Base-by-base conservation (phyloP, 2,329 filamentous ascomycete species). In the Fusarium mundagurra region DNA sequence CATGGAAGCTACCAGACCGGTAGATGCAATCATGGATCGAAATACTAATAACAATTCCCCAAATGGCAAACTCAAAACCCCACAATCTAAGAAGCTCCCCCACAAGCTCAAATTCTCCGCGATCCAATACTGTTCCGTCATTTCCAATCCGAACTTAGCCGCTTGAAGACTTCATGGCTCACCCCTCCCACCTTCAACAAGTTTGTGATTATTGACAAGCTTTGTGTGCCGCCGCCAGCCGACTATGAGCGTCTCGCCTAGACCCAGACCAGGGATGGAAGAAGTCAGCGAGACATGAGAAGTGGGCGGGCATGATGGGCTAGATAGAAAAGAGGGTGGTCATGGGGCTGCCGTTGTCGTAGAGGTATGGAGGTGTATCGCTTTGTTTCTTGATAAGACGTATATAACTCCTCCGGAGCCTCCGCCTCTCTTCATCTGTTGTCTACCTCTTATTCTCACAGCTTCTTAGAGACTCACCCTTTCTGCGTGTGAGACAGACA, bases 81-180 rank as follows among this genome's bases (percentile, higher is more conserved):
- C 76, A 77, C 72, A 69, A 68, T 38, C 36, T 20, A 31, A 38
- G 27, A 62, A 67, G 43, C 50, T 67, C 58, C 72, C 72, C 72
- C 70, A 48, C 64, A 54, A 60, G 53, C 64, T 68, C 50, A 39
- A 41, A 36, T 74, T 60, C 64, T 63, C 74, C 71, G 58, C 57
- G 62, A 74, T 76, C 72, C 65, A 70, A 71, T 54, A 69, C 67
- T 69, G 64, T 77, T 79, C 76, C 77, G 77, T 76, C 44, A 78
- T 78, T 77, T 76, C 68, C 74, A 79, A 79, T 79, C 77, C 77
- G 77, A 79, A 78, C 74, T 72, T 79, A 78, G 71, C 77, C 77
- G 77, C 73, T 70, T 62, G 69, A 59, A 70, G 62, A 64, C 58
- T 67, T 61, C 31, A 53, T 50, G 18, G 45, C 64, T 48, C 29